Conservation (phyloP, 257 asterid genomes). For the Solanum dulcamara region DNA sequence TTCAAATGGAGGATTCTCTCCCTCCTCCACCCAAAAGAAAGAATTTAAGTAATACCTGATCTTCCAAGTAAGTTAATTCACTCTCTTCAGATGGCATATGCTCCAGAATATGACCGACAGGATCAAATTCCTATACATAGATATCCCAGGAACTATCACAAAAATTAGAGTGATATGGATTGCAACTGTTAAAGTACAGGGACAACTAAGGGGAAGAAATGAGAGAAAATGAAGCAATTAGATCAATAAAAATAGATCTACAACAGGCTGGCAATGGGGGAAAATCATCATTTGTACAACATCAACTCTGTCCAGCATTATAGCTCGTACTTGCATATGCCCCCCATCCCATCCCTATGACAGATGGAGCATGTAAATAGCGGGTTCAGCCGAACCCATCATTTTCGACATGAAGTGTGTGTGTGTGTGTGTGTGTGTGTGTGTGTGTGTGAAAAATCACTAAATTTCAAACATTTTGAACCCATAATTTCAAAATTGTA, state of each 20-base stretch:
- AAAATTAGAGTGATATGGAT: neutral
- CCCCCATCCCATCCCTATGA: neutral
- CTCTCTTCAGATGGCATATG: conserved; percentile 62
- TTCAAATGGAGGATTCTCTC: neutral
- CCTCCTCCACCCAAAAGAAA: conserved; percentile 5
- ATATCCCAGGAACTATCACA: conserved; percentile 16
- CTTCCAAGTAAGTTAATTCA: conserved; percentile 65
- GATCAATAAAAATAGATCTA: neutral
- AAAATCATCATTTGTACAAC: neutral
- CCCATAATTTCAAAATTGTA: neutral
- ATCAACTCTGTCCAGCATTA: neutral
- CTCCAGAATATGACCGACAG: conserved; percentile 66
- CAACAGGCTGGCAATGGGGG: neutral
- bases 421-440: neutral
- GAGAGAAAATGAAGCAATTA: neutral
- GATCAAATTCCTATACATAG: conserved; percentile 69
- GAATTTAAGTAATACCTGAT: conserved; percentile 42
- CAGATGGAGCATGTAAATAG: no score
- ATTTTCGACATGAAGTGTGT: no score
- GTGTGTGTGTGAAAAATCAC: neutral
- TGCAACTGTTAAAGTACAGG: neutral
- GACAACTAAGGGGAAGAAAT: neutral
- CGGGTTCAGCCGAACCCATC: no score
- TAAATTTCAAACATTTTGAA: neutral
- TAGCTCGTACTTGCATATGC: neutral